Base-by-base conservation (phyloP, 1,284 basidiomycete species). In the Leccinum pallidistipes region DNA sequence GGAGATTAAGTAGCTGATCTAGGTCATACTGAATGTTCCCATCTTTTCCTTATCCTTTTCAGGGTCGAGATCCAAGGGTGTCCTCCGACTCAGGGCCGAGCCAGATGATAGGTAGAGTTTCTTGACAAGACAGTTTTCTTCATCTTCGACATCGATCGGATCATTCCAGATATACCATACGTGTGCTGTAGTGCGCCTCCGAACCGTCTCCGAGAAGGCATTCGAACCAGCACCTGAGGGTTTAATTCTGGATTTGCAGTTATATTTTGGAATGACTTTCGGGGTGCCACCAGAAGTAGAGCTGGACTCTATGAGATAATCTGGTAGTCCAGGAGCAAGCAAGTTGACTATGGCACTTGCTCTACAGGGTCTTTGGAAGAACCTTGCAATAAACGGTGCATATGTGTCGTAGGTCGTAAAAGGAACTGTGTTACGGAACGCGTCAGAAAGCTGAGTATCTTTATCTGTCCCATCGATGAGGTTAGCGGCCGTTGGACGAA, bases 61-160 rank as follows among this genome's bases (percentile, higher is more conserved):
- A 24, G 64, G 58, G n/a, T 57, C 45, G 18, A 65, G 21, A 52
- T 14, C 2, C 12, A 49, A 49, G 24, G 24, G 24, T 4, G 10
- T 49, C 47, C 47, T 49, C 47, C 47, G 47, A 49, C 24, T 24
- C 11, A 14, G 11, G 21, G 21, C 47, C 14, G 47, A 49, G 3
- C 47, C 24, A 49, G 12, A 14, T n/a, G 47, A 18, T 18, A 49
- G 24, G 14, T 49, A 27, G n/a, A 49, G n/a, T 18, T 9, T 27
- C 18, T 12, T 14, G 47, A 49, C 47, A 49, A 27, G 18, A 27
- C 9, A 14, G 12, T 49, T 27, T 9, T 49, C 47, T 49, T 49
- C 47, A 49, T 49, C 47, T 14, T 24, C 47, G 10, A 27, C 24
- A 27, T 49, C 47, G n/a, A 49, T 49, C 24, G n/a, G 21, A 49